A percentile compares a stretch with the other conserved stretches of the same genome.
Conservation (phyloP, 495 filamentous ascomycete species). For the Neurospora hispaniola region DNA sequence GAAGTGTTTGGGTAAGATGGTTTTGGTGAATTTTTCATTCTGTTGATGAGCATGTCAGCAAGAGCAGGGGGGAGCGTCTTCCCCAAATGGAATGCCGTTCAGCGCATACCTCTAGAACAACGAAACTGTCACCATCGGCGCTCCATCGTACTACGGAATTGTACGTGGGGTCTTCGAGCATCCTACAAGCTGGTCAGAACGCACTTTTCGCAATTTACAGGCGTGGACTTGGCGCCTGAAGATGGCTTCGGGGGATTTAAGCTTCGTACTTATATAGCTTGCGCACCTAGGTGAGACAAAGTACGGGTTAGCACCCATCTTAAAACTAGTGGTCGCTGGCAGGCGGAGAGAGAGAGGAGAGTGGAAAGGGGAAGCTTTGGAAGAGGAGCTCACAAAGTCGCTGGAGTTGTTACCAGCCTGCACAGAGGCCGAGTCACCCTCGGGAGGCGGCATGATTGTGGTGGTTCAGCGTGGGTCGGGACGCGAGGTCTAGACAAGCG, state of each 20-base stretch:
- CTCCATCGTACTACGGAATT: constrained; percentile 92
- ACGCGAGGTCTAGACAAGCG: not conserved
- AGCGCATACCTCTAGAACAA: constrained; percentile 84
- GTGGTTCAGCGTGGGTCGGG: not conserved
- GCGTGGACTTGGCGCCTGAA: constrained; percentile 1
- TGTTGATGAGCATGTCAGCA: constrained; percentile 23
- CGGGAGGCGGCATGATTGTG: constrained; percentile 33
- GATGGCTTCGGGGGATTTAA: constrained; percentile 1
- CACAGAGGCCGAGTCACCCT: constrained; percentile 26
- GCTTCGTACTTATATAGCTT: constrained; percentile 88
- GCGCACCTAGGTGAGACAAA: constrained; percentile 56
- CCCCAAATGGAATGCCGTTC: constrained; percentile 1
- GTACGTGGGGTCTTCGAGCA: constrained; percentile 94
- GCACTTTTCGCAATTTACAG: constrained; percentile 1
- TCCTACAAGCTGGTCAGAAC: constrained; percentile 46
- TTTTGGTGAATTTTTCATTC: constrained; percentile 98
- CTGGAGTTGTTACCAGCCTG: constrained; percentile 38
- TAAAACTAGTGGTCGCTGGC: not conserved
- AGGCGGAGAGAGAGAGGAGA: constrained; percentile 3
- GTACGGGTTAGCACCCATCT: constrained; percentile 14
- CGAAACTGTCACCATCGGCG: constrained; percentile 88
- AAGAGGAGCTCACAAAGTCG: constrained; percentile 35
- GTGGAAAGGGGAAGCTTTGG: not conserved
- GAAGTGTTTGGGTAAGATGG: constrained; percentile 95
- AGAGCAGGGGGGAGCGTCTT: not conserved